Evolutionary conservation across 1,284 basidiomycete species (phyloP).

Genomic region (Hemileia vastatrix): DNA sequence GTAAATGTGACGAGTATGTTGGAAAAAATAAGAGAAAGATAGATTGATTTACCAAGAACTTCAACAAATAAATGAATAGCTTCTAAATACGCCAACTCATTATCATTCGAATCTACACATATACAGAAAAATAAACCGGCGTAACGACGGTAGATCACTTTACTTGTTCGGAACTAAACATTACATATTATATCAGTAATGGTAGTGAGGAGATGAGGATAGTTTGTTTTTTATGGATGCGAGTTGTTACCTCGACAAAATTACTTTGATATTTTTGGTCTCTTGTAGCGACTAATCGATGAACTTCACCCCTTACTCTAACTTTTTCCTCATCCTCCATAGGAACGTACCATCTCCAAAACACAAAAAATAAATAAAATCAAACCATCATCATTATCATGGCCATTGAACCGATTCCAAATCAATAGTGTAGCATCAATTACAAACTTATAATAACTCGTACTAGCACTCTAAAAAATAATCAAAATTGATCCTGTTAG

Average conservation of each 20-base stretch:
- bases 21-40: not conserved
- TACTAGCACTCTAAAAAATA: no score
- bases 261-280: slow-evolving; percentile 99
- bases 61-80: slow-evolving; percentile 98
- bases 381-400: no score
- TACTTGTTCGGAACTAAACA: slow-evolving; percentile 92
- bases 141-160: slow-evolving; percentile 87
- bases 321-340: slow-evolving; percentile 54
- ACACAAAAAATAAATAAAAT: not conserved
- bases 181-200: no score
- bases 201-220: no score
- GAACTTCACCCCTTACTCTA: slow-evolving; percentile 84
- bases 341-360: slow-evolving; percentile 12
- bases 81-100: slow-evolving; percentile 92
- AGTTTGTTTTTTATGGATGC: no score
- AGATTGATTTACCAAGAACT: slow-evolving; percentile 64
- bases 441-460: no score
- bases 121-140: slow-evolving; percentile 97
- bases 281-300: slow-evolving; percentile 84
- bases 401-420: no score
- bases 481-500: no score
- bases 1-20: not conserved
- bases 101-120: slow-evolving; percentile 95
- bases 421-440: no score
- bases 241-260: slow-evolving; percentile 67